phyloP scores from a whole-genome alignment of 208 protist species.

The Leishmania martiniquensis region DNA sequence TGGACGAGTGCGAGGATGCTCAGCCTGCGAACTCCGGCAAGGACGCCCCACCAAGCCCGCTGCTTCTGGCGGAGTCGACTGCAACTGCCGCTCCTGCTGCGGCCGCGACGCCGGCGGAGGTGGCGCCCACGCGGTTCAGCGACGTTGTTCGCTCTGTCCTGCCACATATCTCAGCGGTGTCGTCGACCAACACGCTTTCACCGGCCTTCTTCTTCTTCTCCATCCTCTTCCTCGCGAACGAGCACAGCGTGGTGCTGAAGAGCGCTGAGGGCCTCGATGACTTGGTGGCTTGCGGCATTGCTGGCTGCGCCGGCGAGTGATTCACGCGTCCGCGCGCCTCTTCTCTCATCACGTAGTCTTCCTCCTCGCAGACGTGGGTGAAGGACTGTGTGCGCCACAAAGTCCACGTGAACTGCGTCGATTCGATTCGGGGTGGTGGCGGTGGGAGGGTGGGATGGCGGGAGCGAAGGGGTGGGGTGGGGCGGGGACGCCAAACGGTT shows the following conservation, averaged over 20 bases:
- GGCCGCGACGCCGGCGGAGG: neutral
- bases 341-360: neutral
- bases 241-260: conserved; percentile 83
- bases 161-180: conserved; percentile 64
- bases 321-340: neutral
- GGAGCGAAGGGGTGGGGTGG: neutral
- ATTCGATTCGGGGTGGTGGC: neutral
- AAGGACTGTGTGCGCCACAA: neutral
- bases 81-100: neutral
- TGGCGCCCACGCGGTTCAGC: conserved; percentile 49
- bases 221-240: conserved; percentile 89
- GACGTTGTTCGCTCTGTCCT: conserved; percentile 71
- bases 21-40: neutral
- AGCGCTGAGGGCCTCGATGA: conserved; percentile 71
- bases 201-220: conserved; percentile 94
- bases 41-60: neutral
- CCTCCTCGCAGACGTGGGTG: neutral
- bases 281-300: conserved; percentile 60
- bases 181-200: conserved; percentile 79
- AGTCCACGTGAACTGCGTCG: neutral
- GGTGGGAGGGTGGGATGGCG: no score
- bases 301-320: conserved; percentile 24
- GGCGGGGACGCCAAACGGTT: neutral
- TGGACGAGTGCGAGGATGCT: conserved; percentile 14
- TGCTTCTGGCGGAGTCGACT: neutral